These are phyloP conservation scores for Erysiphe neolycopersici DNA, from an alignment of 2,329 filamentous ascomycete genomes.

Conservation along the genomic window DNA sequence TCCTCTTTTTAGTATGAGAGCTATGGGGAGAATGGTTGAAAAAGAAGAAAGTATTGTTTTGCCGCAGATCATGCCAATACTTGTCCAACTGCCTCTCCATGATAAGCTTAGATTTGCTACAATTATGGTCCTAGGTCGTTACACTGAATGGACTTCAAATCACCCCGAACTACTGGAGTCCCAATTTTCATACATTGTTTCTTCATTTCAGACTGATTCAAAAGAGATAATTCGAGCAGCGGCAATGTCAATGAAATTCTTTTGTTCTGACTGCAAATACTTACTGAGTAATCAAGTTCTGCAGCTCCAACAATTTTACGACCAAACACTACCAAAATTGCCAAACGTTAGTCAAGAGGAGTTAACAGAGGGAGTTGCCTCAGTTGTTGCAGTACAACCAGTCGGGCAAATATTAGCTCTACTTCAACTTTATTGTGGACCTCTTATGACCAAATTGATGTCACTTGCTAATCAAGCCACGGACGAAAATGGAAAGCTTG, in stretches of 20 bases:
- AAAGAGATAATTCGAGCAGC: conserved; percentile 79
- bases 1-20: conserved; percentile 79
- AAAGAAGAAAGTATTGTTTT: conserved; percentile 68
- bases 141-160: conserved; percentile 91
- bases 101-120: conserved; percentile 97
- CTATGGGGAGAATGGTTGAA: conserved; percentile 90
- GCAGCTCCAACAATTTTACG: conserved; percentile 79
- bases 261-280: conserved; percentile 83
- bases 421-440: conserved; percentile 81
- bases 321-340: conserved; percentile 64
- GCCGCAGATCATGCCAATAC: conserved; percentile 71
- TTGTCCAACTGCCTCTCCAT: conserved; percentile 83
- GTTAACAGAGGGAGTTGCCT: conserved; percentile 83
- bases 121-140: conserved; percentile 88
- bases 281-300: conserved; percentile 59
- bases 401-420: conserved; percentile 54
- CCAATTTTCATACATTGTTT: conserved; percentile 88
- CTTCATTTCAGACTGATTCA: conserved; percentile 67
- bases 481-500: conserved; percentile 59
- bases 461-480: conserved; percentile 61
- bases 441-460: conserved; percentile 66
- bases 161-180: conserved; percentile 80
- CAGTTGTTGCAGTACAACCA: conserved; percentile 70
- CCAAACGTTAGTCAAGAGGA: conserved; percentile 79
- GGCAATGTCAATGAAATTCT: conserved; percentile 85